These are phyloP conservation scores for Oryza coarctata DNA, from an alignment of 176 grass and related monocot genomes.

Conservation along the genomic window DNA sequence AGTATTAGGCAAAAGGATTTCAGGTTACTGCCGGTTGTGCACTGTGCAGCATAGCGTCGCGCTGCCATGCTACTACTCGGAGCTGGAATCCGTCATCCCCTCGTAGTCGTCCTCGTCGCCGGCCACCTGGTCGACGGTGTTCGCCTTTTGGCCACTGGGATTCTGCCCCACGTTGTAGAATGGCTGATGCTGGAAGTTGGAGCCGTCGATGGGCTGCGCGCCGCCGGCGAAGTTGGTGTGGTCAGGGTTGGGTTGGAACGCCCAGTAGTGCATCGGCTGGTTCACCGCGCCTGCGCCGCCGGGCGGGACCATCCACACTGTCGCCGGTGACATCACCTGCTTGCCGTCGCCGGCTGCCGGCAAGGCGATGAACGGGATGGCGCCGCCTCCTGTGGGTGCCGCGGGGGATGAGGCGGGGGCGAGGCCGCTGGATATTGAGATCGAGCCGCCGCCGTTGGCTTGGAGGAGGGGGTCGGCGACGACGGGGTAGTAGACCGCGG, in stretches of 20 bases:
- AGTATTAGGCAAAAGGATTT: neutral
- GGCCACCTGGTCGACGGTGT: neutral
- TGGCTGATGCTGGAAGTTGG: conserved; percentile 21
- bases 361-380: conserved; percentile 64
- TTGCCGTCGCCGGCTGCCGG: conserved; percentile 9
- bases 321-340: conserved; percentile 38
- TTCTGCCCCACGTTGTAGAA: conserved; percentile 12
- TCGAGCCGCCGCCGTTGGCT: conserved; percentile 47
- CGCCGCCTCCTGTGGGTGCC: conserved; percentile 31
- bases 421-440: conserved; percentile 67
- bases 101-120: conserved; percentile 44
- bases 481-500: conserved; percentile 55
- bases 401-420: conserved; percentile 31
- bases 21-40: neutral
- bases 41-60: neutral
- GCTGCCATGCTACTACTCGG: conserved; percentile 33
- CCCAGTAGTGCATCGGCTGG: conserved; percentile 49
- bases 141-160: neutral
- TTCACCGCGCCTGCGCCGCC: conserved; percentile 6
- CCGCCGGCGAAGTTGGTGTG: conserved; percentile 45
- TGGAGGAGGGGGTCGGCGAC: conserved; percentile 60
- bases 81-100: conserved; percentile 52
- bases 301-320: conserved; percentile 74
- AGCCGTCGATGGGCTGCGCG: neutral
- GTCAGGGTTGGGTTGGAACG: conserved; percentile 53